phyloP scores from a whole-genome alignment of 306 rosid species.

The Mimosa bimucronata region DNA sequence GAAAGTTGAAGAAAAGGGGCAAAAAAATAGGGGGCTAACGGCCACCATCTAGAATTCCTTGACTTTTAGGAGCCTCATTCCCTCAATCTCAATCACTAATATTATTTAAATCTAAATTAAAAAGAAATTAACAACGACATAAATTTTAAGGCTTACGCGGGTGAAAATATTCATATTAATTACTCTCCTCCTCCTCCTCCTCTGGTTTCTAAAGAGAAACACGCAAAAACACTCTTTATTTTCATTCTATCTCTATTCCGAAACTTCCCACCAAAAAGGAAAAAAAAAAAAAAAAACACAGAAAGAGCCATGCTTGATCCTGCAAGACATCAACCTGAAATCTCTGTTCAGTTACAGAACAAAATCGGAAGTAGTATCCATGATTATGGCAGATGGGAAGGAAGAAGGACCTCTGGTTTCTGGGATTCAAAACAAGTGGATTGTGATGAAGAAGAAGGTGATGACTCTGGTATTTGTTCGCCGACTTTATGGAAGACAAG shows the following conservation, averaged over 20 bases:
- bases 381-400: constrained; percentile 31
- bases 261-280: too few relatives aligned
- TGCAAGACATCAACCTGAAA: constrained; percentile 39
- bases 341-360: constrained; percentile 43
- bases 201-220: constrained; percentile 35
- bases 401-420: constrained; percentile 33
- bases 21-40: constrained; percentile 1
- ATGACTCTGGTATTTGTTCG: constrained; percentile 54
- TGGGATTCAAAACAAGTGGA: constrained; percentile 33
- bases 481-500: constrained; percentile 63
- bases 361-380: not conserved
- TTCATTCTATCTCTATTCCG: not conserved
- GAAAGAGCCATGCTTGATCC: constrained; percentile 49
- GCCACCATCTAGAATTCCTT: constrained; percentile 42
- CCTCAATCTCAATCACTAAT: constrained; percentile 17
- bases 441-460: not conserved
- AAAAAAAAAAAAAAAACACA: constrained; percentile 12
- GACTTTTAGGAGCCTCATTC: constrained; percentile 46
- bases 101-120: constrained; percentile 40
- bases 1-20: not conserved
- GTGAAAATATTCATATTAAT: constrained; percentile 29
- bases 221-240: not conserved
- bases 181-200: constrained; percentile 36
- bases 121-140: constrained; percentile 46
- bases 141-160: constrained; percentile 23